Conservation (phyloP, 768 basidiomycete species). For the Suillus cothurnatus region DNA sequence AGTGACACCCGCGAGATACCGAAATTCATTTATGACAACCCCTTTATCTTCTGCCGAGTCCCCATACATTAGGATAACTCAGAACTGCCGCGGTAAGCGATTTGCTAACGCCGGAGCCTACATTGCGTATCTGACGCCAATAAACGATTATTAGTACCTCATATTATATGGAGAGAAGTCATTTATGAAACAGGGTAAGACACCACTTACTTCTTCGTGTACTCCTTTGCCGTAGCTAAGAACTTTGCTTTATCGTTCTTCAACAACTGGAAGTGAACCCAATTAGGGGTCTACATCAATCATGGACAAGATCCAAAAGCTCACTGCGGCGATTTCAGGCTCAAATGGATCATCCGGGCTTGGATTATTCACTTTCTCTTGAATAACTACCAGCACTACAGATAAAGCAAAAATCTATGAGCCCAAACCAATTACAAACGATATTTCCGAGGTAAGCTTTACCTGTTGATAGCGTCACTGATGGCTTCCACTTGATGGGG, state of each 20-base stretch:
- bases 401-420: slow-evolving; percentile 6
- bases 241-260: slow-evolving; percentile 81
- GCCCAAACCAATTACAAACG: neutral
- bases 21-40: neutral
- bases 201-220: slow-evolving; percentile 73
- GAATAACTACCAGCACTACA: slow-evolving; percentile 71
- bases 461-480: slow-evolving; percentile 74
- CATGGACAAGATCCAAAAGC: slow-evolving; percentile 26
- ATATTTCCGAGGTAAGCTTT: slow-evolving; percentile 13
- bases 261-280: slow-evolving; percentile 49
- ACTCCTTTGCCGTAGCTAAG: slow-evolving; percentile 75
- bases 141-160: neutral
- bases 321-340: slow-evolving; percentile 81
- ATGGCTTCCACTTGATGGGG: slow-evolving; percentile 76
- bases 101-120: neutral
- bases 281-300: slow-evolving; percentile 10
- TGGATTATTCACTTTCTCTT: slow-evolving; percentile 87
- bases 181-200: neutral
- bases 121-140: neutral
- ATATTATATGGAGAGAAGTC: slow-evolving; percentile 11
- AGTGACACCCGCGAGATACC: slow-evolving; percentile 2
- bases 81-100: neutral
- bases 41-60: neutral
- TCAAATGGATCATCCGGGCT: slow-evolving; percentile 89
- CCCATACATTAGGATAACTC: neutral